Base-by-base conservation (phyloP, 371 early-diverging fungal species). In the Mucor velutinosus region DNA sequence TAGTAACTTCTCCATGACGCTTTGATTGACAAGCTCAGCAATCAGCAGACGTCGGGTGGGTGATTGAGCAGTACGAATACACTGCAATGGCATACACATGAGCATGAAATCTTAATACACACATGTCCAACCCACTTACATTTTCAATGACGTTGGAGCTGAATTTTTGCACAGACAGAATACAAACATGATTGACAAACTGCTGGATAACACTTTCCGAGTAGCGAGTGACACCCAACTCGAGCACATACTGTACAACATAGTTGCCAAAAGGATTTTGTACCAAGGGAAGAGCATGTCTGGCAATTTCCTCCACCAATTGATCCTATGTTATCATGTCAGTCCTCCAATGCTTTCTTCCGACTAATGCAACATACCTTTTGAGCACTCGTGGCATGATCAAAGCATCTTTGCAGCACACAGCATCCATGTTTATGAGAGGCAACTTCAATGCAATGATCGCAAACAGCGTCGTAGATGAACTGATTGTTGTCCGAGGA, bases 351-450 rank as follows among this genome's bases (percentile, higher is more conserved):
- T 12, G 37, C 37, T 12, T 35, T 35, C 1, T 10, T 35, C 37
- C 0, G 7, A 12, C 37, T 7, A 14, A 12, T 8, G 7, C 21
- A 63, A 17, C 55, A 25, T 55, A 79, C 75, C 78, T 90, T 90
- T 78, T 96, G 95, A 21, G 75, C 64, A 6, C 76, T 77, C 0
- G 87, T 81, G 2, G 94, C 91, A 72, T 94, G 87, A 74, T 99
- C 99, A 72, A 99, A 92, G 73, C 98, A 95, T 47, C 97, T 86
- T 82, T 99, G 99, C 35, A 98, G 81, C 4, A 98, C 99, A 62
- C 99, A 95, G 81, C 99, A 99, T 10, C 99, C 99, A 73, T 99
- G 98, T 47, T 95, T 89, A 71, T 99, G 99, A 0, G 95, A 97
- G 10, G 97, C 95, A 10, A 94, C 93, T 62, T 95, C 89, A 35